These are phyloP conservation scores for Closterium sp. DNA, from an alignment of 139 green algal genomes.

Conservation along the genomic window DNA sequence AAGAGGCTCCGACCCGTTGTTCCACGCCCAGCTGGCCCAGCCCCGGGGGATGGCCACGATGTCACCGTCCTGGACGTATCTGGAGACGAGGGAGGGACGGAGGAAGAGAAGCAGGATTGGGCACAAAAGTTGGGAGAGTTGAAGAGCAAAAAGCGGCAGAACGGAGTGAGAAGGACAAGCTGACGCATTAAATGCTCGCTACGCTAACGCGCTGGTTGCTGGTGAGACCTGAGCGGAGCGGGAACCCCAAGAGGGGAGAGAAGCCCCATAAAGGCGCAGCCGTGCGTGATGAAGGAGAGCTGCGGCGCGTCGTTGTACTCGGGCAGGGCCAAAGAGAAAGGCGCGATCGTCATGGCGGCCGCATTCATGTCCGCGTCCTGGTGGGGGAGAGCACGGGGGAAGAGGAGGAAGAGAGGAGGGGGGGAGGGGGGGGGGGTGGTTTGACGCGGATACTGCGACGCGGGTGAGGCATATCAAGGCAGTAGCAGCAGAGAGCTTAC, in stretches of 20 bases:
- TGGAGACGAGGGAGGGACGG: background rate
- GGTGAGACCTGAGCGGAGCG: background rate
- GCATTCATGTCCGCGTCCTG: background rate
- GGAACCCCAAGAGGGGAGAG: constrained; percentile 39
- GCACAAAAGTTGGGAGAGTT: no score
- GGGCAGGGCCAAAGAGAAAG: background rate
- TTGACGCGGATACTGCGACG: no score
- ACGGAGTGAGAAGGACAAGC: no score
- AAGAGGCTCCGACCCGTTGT: constrained; percentile 9
- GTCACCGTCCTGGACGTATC: constrained; percentile 17
- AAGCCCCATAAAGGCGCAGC: constrained; percentile 18
- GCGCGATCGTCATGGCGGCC: background rate
- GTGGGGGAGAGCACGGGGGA: no score
- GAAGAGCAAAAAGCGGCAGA: no score
- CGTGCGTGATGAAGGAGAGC: constrained; percentile 26
- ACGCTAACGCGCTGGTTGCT: no score
- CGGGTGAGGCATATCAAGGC: no score
- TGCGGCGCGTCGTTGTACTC: constrained; percentile 5
- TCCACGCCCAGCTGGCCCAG: constrained; percentile 31
- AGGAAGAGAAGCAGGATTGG: background rate
- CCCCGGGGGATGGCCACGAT: constrained; percentile 10
- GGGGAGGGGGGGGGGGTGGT: no score
- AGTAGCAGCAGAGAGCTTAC: background rate
- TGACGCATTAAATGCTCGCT: no score
- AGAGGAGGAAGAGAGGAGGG: no score